These are phyloP conservation scores for Mycena galericulata DNA, from an alignment of 768 basidiomycete genomes.

Conservation along the genomic window DNA sequence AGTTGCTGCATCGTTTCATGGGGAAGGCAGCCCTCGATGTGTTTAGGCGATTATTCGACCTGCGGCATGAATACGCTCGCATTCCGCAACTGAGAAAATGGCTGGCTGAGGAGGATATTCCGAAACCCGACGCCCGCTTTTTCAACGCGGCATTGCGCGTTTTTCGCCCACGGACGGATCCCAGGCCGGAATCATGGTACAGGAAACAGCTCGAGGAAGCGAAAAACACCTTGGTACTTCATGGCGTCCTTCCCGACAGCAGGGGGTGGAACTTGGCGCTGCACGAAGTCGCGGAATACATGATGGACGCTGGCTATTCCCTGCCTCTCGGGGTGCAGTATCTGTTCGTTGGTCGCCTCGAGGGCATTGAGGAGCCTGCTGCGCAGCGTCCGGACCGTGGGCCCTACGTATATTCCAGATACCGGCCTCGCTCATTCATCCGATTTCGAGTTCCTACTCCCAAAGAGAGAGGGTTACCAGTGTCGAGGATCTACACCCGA, in stretches of 20 bases:
- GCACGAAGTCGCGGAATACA: slow-evolving; percentile 51
- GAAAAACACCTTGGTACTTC: slow-evolving; percentile 40
- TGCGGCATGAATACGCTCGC: slow-evolving; percentile 20
- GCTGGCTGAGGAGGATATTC: slow-evolving; percentile 45
- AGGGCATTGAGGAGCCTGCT: neutral
- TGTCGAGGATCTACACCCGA: slow-evolving; percentile 14
- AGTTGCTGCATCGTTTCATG: slow-evolving; percentile 52
- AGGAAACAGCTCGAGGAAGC: slow-evolving; percentile 44
- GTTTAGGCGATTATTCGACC: slow-evolving; percentile 36
- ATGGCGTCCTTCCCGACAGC: slow-evolving; percentile 37
- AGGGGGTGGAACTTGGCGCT: slow-evolving; percentile 48
- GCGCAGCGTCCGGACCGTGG: slow-evolving; percentile 1
- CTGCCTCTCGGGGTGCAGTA: slow-evolving; percentile 55
- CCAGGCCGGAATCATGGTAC: slow-evolving; percentile 42
- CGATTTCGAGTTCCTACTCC: slow-evolving; percentile 24
- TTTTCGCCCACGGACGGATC: slow-evolving; percentile 33
- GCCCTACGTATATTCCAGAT: neutral
- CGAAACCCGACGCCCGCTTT: slow-evolving; percentile 70
- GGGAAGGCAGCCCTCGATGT: slow-evolving; percentile 43
- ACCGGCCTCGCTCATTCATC: neutral
- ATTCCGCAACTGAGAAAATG: slow-evolving; percentile 15
- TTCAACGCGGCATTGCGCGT: slow-evolving; percentile 62
- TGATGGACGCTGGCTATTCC: slow-evolving; percentile 52
- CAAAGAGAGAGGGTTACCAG: slow-evolving; percentile 22
- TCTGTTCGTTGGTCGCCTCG: slow-evolving; percentile 51